Percentiles rank a stretch among this genome's conserved stretches.
Conservation (phyloP, 768 basidiomycete genomes). For the Panaeolus papilionaceus region DNA sequence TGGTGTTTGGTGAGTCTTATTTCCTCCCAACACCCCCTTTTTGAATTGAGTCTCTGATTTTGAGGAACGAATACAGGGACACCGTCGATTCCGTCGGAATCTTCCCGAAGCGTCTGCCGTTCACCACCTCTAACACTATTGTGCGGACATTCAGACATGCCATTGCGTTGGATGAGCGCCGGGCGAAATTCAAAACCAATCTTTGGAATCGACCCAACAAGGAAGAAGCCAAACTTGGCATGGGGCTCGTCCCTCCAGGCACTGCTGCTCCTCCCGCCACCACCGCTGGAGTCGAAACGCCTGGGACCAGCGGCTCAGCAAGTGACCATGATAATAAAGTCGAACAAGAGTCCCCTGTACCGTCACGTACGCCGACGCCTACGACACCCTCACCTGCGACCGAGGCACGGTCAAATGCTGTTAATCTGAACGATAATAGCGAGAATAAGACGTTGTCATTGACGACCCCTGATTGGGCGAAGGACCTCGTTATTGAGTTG, state of each 20-base stretch:
- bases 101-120: slow-evolving; percentile 59
- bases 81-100: slow-evolving; percentile 70
- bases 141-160: slow-evolving; percentile 70
- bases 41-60: neutral
- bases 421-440: neutral
- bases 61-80: slow-evolving; percentile 49
- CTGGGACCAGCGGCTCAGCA: neutral
- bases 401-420: neutral
- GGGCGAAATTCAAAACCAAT: slow-evolving; percentile 65
- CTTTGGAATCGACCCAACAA: slow-evolving; percentile 50
- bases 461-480: neutral
- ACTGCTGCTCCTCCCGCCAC: neutral
- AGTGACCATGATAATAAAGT: neutral
- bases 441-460: neutral
- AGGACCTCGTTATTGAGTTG: neutral
- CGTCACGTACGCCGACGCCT: neutral
- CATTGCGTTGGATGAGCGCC: slow-evolving; percentile 66
- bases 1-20: slow-evolving; percentile 54
- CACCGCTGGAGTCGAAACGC: neutral
- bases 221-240: slow-evolving; percentile 35
- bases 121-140: slow-evolving; percentile 60
- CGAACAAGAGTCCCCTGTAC: neutral
- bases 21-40: neutral
- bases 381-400: neutral
- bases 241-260: neutral